phyloP scores from a whole-genome alignment of 2,329 filamentous ascomycete genomes.

The Colletotrichum lentis region DNA sequence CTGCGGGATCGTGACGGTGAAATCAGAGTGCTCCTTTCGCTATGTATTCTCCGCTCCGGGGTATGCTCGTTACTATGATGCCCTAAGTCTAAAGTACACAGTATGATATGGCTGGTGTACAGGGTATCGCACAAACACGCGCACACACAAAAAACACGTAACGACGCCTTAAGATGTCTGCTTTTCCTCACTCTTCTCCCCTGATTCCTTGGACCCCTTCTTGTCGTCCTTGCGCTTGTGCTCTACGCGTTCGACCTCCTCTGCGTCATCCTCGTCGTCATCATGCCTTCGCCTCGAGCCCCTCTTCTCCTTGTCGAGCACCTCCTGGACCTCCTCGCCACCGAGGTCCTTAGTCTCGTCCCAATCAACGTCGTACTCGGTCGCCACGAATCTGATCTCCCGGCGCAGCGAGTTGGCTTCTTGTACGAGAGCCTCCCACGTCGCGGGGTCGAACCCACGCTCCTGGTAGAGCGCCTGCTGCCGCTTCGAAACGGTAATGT shows the following conservation, averaged over 20 bases:
- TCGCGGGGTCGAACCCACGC: constrained; percentile 76
- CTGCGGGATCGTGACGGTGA: background rate
- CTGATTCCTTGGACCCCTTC: constrained; percentile 43
- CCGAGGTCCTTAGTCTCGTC: constrained; percentile 78
- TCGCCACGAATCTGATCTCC: constrained; percentile 82
- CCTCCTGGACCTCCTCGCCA: constrained; percentile 69
- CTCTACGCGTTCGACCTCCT: constrained; percentile 48
- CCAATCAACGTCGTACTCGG: constrained; percentile 92
- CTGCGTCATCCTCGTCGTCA: constrained; percentile 52
- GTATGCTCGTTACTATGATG: constrained; percentile 4
- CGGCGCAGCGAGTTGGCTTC: constrained; percentile 79
- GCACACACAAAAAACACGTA: background rate
- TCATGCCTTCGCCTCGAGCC: constrained; percentile 48
- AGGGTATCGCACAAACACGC: constrained; percentile 14
- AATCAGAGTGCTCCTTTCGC: constrained; percentile 5
- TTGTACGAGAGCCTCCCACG: constrained; percentile 81
- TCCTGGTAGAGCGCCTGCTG: constrained; percentile 79
- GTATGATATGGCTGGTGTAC: background rate
- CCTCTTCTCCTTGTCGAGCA: constrained; percentile 62
- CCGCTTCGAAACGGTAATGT: constrained; percentile 81
- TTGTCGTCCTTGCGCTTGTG: constrained; percentile 46
- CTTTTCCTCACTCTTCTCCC: constrained; percentile 30
- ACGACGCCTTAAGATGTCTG: constrained; percentile 16
- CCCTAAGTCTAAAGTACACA: background rate
- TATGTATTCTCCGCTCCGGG: background rate